These are phyloP conservation scores for Dalbergia oliveri DNA, from an alignment of 306 rosid genomes.

Conservation along the genomic window DNA sequence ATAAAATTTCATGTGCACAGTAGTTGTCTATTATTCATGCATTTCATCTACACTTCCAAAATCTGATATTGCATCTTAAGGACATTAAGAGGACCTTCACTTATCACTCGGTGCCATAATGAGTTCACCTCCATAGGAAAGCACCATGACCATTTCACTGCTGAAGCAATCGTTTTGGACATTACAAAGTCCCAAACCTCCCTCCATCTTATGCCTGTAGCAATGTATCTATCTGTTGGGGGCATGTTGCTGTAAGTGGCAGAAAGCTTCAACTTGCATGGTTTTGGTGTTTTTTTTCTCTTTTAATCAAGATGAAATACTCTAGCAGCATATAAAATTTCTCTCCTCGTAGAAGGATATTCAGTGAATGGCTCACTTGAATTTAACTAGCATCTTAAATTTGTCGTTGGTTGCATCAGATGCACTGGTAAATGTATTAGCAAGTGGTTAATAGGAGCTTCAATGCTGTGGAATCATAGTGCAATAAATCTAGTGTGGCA, in stretches of 20 bases:
- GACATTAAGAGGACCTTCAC: background rate
- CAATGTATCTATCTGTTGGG: no score
- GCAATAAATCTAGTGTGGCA: no score
- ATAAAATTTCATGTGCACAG: no score
- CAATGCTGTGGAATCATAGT: no score
- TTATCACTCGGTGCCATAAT: background rate
- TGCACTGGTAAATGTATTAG: no score
- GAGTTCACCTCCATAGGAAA: slow-evolving; percentile 10
- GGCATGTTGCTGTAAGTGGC: no score
- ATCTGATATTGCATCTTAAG: slow-evolving; percentile 5
- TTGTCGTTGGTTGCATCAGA: background rate
- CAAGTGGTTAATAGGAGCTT: no score
- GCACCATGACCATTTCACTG: slow-evolving; percentile 23
- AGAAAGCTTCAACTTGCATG: no score
- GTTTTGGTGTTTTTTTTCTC: no score
- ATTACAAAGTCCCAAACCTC: slow-evolving; percentile 12
- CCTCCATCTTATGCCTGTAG: background rate
- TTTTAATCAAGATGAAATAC: no score
- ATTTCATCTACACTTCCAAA: background rate
- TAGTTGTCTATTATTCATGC: no score
- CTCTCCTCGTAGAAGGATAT: background rate
- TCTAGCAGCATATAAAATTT: background rate
- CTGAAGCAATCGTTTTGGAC: slow-evolving; percentile 5
- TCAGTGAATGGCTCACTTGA: slow-evolving; percentile 15
- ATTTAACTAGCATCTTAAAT: background rate